A percentile compares a stretch with the other conserved stretches of the same genome.
phyloP scores from a whole-genome alignment of 2,329 filamentous ascomycete genomes.

The Emmonsiellopsis sp. region DNA sequence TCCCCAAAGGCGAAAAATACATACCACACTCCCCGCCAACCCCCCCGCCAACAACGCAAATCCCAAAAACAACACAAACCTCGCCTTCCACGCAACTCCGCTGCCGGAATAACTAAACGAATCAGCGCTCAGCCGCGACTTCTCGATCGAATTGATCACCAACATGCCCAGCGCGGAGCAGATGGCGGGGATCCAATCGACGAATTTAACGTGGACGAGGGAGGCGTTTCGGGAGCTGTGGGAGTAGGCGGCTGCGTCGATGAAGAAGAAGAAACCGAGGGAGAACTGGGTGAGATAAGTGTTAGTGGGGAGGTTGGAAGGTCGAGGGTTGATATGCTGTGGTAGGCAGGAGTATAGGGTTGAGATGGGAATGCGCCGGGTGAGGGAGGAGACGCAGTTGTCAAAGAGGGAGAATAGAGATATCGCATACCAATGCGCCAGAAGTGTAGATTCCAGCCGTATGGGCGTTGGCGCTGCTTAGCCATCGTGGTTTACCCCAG shows the following conservation, averaged over 20 bases:
- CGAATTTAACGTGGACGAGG: constrained; percentile 56
- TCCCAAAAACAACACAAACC: constrained; percentile 59
- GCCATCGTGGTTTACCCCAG: constrained; percentile 58
- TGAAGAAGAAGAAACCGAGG: constrained; percentile 59
- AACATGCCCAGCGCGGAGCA: constrained; percentile 62
- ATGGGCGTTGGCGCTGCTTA: constrained; percentile 55
- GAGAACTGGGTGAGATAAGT: constrained; percentile 47
- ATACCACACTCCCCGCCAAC: constrained; percentile 54
- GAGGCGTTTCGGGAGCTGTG: constrained; percentile 54
- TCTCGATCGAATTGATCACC: constrained; percentile 64
- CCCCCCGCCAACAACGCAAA: constrained; percentile 62
- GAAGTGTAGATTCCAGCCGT: constrained; percentile 58
- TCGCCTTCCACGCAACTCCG: constrained; percentile 62
- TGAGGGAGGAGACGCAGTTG: constrained; percentile 3
- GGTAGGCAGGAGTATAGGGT: neutral
- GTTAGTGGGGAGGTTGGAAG: neutral
- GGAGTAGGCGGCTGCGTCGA: constrained; percentile 58
- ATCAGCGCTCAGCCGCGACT: constrained; percentile 55
- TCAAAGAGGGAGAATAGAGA: neutral
- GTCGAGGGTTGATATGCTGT: neutral
- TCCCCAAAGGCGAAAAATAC: too few relatives aligned
- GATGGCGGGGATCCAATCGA: constrained; percentile 65
- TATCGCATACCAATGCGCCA: constrained; percentile 51
- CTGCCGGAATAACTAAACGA: constrained; percentile 57
- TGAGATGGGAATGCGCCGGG: constrained; percentile 6